These are phyloP conservation scores for Selaginella moellendorffii DNA, from an alignment of 75 land plant genomes.

Conservation along the genomic window DNA sequence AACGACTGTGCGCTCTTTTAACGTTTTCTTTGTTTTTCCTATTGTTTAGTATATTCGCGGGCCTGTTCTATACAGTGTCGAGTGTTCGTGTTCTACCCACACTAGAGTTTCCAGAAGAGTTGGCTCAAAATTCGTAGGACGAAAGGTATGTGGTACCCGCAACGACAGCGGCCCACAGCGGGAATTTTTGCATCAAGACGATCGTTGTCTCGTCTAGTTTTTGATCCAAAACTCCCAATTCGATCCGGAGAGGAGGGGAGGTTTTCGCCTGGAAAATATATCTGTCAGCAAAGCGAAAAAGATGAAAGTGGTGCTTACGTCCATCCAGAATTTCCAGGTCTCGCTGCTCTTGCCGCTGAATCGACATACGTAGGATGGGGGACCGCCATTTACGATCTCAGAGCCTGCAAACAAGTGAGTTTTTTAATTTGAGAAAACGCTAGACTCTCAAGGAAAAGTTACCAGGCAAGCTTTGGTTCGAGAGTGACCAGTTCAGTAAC, in stretches of 20 bases:
- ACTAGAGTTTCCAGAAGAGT: too few relatives aligned
- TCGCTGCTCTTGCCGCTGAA: conserved; percentile 49
- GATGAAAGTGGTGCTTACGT: conserved; percentile 26
- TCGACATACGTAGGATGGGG: conserved; percentile 75
- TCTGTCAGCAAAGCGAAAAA: neutral
- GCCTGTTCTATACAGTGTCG: too few relatives aligned
- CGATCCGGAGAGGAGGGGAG: neutral
- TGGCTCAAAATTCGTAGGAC: too few relatives aligned
- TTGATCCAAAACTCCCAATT: neutral
- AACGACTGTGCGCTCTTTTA: too few relatives aligned
- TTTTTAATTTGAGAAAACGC: neutral
- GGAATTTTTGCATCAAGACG: neutral
- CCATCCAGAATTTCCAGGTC: conserved; percentile 90
- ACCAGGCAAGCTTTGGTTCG: conserved; percentile 57
- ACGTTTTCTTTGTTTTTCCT: too few relatives aligned
- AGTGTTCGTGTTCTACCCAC: too few relatives aligned
- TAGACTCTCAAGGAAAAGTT: conserved; percentile 5
- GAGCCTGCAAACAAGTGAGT: conserved; percentile 31
- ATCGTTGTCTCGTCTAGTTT: neutral
- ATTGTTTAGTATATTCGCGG: too few relatives aligned
- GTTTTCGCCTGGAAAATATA: neutral
- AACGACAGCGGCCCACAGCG: neutral
- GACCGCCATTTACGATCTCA: conserved; percentile 48
- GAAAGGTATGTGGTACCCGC: neutral
- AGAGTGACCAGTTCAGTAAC: conserved; percentile 79